Evolutionary conservation across 2,329 filamentous ascomycete genomes (phyloP), one percentile per base, ranked within the genome.

Genomic region (Trichoderma hamatum): DNA sequence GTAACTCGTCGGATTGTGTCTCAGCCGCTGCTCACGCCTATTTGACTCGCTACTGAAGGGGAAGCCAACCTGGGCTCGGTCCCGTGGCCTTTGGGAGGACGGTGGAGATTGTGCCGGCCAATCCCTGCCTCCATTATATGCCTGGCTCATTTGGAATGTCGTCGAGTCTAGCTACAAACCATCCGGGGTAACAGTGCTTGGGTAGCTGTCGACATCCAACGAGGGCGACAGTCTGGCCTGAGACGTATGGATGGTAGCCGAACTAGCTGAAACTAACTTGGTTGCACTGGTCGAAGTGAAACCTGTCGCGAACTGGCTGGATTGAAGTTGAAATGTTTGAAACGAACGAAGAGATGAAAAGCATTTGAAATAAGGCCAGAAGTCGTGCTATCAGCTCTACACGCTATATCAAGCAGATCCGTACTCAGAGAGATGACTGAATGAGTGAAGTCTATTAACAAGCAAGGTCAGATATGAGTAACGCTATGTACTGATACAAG

Each of bases 101-200:
- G 84, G 84, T 73, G 78, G 81, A 78, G 74, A 72, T 66, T 75
- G 75, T 71, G 79, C 74, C 74, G 79, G 75, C 78, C 79, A 80
- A 72, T 86, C 85, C 84, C 84, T 84, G 77, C 78, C 82, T 79
- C 82, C 86, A 87, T 88, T 78, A 82, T 86, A 82, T 75, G 76
- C 75, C 77, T 80, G 82, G 84, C 82, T 87, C 86, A 88, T 88
- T 82, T 83, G 83, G 76, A 72, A 70, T 26, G 56, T 67, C 21
- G 46, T 43, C 46, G 39, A 56, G 13, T 61, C 49, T 30, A 54
- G 24, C 26, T 46, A 28, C 43, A 30, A 60, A 49, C 26, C 59
- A 63, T 70, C 19, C 58, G 46, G 43, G 21, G 43, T 21, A 30
- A 43, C 46, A 14, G 63, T 19, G 3, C 19, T n/a, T 49, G 34